Base-by-base conservation (phyloP, 495 filamentous ascomycete genomes). In the Podospora conica region DNA sequence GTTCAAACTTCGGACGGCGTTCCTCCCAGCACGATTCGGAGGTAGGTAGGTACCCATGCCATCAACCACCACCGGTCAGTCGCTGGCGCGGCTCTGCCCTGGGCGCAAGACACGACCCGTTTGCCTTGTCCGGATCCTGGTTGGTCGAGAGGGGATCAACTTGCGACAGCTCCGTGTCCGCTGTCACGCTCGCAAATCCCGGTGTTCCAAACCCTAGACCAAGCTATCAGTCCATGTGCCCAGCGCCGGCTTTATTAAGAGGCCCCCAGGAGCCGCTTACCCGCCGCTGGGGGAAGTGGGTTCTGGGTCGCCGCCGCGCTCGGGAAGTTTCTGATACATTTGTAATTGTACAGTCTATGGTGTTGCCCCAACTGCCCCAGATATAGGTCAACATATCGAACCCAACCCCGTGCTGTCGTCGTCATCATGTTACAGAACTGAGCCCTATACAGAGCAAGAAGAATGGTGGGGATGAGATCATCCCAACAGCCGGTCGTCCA, bases 401-500 rank as follows among this genome's bases (percentile, higher is more conserved):
- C 40, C 22, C 22, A 56, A 12, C 55, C 55, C 23, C 27, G 48
- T 5, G 40, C n/a, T 28, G 23, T 29, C 24, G 40, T 48, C 40
- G 40, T 48, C 18, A 48, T 48, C 40, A 18, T 65, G 68, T 62
- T 65, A 71, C 68, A 67, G 58, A 69, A 67, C 58, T 58, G 67
- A 48, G 27, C 66, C 66, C 70, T 69, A 61, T 68, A 68, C 63
- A 56, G 48, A 55, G 21, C 33, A 18, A 58, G 53, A 67, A 66
- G 20, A 53, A 29, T 56, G 54, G 54, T 20, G 66, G 53, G 60
- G 61, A 53, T n/a, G 22, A 60, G 56, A 63, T 56, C 29, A 59
- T 48, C 61, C 59, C 66, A 23, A 59, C 40, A 23, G 18, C 27
- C 33, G 63, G 59, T 53, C 25, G 63, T 66, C 66, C 70, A 72